Percentiles rank a stretch among this genome's conserved stretches.
phyloP scores from a whole-genome alignment of 2,329 filamentous ascomycete genomes.

The Colletotrichum australisinense region DNA sequence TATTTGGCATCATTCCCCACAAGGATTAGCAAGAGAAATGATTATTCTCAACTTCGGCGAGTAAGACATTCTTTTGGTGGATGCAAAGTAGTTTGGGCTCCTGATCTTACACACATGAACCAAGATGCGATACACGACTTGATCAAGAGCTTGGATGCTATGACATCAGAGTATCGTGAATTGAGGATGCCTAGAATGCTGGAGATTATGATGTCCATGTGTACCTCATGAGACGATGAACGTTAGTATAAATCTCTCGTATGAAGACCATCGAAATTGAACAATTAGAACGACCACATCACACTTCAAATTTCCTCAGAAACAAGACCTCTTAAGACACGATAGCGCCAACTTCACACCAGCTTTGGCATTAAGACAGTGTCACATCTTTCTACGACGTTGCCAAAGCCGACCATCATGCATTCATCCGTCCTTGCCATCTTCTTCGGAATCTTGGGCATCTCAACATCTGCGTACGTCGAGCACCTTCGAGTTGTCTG shows the following conservation, averaged over 20 bases:
- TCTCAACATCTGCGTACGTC: neutral
- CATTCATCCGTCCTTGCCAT: neutral
- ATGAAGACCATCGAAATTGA: neutral
- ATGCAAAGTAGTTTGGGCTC: neutral
- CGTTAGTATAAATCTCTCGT: neutral
- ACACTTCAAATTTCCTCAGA: neutral
- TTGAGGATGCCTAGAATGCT: neutral
- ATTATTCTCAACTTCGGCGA: neutral
- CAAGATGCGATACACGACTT: neutral
- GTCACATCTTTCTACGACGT: neutral
- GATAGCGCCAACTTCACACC: neutral
- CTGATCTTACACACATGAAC: neutral
- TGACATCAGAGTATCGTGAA: neutral
- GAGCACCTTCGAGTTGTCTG: slow-evolving; percentile 21
- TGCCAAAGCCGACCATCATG: neutral
- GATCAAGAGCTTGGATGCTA: neutral
- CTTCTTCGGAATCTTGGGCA: neutral
- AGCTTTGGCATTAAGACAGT: neutral
- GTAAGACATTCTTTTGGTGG: neutral
- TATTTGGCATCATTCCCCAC: neutral
- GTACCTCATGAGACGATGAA: neutral
- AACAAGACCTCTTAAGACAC: too few species aligned
- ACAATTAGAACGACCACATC: neutral
- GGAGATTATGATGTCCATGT: neutral
- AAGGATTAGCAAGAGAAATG: neutral